Conservation (phyloP, 2,329 filamentous ascomycete species). For the Trichoderma sp. region DNA sequence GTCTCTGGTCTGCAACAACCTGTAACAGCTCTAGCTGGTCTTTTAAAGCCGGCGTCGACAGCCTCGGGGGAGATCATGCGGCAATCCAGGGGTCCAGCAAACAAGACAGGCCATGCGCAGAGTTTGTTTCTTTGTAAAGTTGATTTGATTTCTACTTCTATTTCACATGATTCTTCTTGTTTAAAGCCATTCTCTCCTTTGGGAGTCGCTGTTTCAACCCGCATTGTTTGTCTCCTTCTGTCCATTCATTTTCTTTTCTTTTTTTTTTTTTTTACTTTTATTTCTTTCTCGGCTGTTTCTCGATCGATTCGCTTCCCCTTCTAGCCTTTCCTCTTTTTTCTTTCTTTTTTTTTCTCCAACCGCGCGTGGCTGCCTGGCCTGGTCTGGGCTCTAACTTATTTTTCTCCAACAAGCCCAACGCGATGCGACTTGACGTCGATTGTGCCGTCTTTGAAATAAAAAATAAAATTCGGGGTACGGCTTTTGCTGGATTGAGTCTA, state of each 20-base stretch:
- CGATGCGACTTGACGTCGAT: conserved; percentile 16
- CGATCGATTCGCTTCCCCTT: neutral
- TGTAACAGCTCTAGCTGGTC: neutral
- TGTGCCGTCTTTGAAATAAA: neutral
- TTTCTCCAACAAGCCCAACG: conserved; percentile 21
- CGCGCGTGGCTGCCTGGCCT: conserved; percentile 9
- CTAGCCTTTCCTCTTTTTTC: neutral
- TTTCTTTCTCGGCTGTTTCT: neutral
- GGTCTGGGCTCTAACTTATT: neutral
- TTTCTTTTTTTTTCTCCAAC: neutral
- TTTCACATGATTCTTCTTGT: neutral
- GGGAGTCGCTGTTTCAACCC: neutral
- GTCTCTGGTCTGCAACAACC: neutral
- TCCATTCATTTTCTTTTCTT: neutral
- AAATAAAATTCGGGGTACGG: neutral
- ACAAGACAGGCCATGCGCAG: neutral
- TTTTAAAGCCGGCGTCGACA: neutral
- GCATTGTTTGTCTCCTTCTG: too few species aligned
- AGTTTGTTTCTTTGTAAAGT: neutral
- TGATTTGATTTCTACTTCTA: neutral
- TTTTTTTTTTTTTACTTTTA: neutral
- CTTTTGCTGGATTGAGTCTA: neutral
- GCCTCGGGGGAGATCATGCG: conserved; percentile 1
- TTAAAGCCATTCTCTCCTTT: neutral
- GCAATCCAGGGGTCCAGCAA: neutral